These are phyloP conservation scores for Aspergillus fumigatiaffinis DNA, from an alignment of 2,329 filamentous ascomycete species.

Conservation along the genomic window DNA sequence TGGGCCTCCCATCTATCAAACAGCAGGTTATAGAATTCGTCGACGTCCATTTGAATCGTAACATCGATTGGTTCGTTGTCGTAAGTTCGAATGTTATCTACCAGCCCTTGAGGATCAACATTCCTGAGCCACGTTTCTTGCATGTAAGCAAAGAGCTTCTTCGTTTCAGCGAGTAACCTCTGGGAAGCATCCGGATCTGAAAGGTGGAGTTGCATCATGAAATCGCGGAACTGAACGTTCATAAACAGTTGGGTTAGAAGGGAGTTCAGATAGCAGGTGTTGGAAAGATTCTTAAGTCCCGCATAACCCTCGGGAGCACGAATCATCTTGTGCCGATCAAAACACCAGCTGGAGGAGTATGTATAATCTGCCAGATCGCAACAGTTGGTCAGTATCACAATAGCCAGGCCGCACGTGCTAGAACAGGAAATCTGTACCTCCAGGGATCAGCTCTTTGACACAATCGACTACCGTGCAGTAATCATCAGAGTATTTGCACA, in stretches of 20 bases:
- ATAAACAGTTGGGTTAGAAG: slow-evolving; percentile 93
- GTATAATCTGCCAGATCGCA: slow-evolving; percentile 48
- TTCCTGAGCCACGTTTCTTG: slow-evolving; percentile 74
- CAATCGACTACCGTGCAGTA: slow-evolving; percentile 51
- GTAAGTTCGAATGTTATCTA: slow-evolving; percentile 74
- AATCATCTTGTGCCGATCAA: slow-evolving; percentile 65
- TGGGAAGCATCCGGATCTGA: slow-evolving; percentile 56
- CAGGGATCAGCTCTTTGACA: slow-evolving; percentile 50
- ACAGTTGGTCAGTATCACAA: not conserved
- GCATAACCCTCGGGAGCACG: slow-evolving; percentile 75
- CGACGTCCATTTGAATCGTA: slow-evolving; percentile 92
- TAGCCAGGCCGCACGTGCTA: slow-evolving; percentile 15
- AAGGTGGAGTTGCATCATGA: slow-evolving; percentile 67
- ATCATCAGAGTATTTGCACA: slow-evolving; percentile 52
- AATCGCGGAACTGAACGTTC: slow-evolving; percentile 81
- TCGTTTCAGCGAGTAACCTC: slow-evolving; percentile 69
- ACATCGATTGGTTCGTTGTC: slow-evolving; percentile 82
- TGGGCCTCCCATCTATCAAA: slow-evolving; percentile 90
- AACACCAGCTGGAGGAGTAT: slow-evolving; percentile 58
- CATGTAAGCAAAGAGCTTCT: slow-evolving; percentile 78
- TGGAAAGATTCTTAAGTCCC: slow-evolving; percentile 88
- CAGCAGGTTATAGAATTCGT: slow-evolving; percentile 93
- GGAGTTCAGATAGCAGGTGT: slow-evolving; percentile 97
- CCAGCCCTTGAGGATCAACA: slow-evolving; percentile 69
- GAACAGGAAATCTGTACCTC: slow-evolving; percentile 39